Base-by-base conservation (phyloP, 2,329 filamentous ascomycete genomes). In the Phoma sp. region DNA sequence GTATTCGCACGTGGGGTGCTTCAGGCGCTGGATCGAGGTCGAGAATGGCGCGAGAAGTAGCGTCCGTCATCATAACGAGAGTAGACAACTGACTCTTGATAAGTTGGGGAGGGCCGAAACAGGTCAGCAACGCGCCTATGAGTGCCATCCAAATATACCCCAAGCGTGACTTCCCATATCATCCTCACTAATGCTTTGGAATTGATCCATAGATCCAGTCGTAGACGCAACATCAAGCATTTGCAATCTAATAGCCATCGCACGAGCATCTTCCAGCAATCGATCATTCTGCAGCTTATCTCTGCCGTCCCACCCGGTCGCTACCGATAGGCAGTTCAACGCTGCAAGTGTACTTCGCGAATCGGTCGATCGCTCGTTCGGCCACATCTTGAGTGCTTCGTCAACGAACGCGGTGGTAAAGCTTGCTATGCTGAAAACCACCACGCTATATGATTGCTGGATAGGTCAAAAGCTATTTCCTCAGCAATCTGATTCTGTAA, bases 221-320 rank as follows among this genome's bases (percentile, higher is more conserved):
- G 29, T 35, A 8, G 37, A 41, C 11, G 50, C 29, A 7, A 37
- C 14, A 39, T 54, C 50, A 18, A 51, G 33, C 25, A 47, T 14
- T 4, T 47, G 55, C 50, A 54, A 43, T 35, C 55, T 48, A 1
- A 42, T 40, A 13, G 55, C 50, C 50, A 53, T 54, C 4, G 50
- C 46, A 18, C 50, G 46, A 10, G 46, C 55, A 7, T 57, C 55
- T 14, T 32, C 42, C 13, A 51, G 36, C 18, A 57, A 37, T 25
- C 53, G 30, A 29, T 49, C 38, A 7, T 47, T 47, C 14, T 32
- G 45, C 35, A 54, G 40, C 18, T 57, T 38, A 10, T 44, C 47
- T 11, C 38, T 38, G 30, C 46, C 42, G 22, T 40, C 36, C 50
- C 45, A 53, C 0, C 37, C 24, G 1, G 42, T 47, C 6, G 50